These are phyloP conservation scores for Calophaca sinica DNA, from an alignment of 306 rosid genomes.

Conservation along the genomic window DNA sequence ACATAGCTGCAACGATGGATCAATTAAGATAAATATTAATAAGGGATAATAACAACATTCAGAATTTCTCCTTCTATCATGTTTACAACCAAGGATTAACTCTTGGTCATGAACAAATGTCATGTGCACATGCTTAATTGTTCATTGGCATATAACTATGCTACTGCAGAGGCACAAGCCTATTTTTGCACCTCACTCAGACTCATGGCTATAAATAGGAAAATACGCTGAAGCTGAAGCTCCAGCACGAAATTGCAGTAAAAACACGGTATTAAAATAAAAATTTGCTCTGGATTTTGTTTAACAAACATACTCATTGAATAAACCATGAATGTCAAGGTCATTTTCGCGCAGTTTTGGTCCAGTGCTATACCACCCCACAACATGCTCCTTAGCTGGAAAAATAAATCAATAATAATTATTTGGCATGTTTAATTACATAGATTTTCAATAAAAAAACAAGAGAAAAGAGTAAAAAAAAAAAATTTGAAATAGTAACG, in stretches of 20 bases:
- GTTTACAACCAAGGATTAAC: conserved; percentile 6
- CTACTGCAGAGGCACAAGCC: not conserved
- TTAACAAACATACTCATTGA: conserved; percentile 65
- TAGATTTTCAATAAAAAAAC: not conserved
- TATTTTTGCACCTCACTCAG: not conserved
- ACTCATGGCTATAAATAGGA: not conserved
- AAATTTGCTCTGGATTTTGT: conserved; percentile 41
- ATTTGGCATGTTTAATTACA: not conserved
- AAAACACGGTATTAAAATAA: not conserved
- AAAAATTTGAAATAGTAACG: too few relatives aligned
- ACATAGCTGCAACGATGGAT: conserved; percentile 62
- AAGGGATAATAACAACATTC: not conserved
- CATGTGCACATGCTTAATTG: not conserved
- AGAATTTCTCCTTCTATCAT: not conserved
- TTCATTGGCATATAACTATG: not conserved
- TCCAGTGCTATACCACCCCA: conserved; percentile 97
- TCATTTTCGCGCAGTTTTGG: conserved; percentile 92
- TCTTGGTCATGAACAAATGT: not conserved
- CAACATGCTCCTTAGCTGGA: conserved; percentile 90
- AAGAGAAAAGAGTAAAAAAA: not conserved
- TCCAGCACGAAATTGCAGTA: not conserved
- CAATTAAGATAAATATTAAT: not conserved
- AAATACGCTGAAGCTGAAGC: not conserved
- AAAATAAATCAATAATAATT: not conserved
- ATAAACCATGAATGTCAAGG: conserved; percentile 79